These are phyloP conservation scores for Aspergillus wentii DNA, from an alignment of 495 filamentous ascomycete species.

Conservation along the genomic window DNA sequence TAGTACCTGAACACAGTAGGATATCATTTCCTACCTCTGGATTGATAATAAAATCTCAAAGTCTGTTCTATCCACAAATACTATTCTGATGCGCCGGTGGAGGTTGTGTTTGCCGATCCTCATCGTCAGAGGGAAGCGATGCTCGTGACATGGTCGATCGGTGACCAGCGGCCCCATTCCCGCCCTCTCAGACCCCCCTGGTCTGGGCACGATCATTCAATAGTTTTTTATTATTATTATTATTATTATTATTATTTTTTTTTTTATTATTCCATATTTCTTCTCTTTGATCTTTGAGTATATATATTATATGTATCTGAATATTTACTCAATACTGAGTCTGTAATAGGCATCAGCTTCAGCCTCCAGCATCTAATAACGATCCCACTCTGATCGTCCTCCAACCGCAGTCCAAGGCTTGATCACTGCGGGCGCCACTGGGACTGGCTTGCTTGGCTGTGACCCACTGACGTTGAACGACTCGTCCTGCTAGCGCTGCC, in stretches of 20 bases:
- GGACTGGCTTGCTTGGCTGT: too few species aligned
- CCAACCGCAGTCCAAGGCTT: too few species aligned
- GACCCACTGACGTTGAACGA: too few species aligned
- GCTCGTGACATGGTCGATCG: slow-evolving; percentile 15
- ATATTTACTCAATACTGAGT: too few species aligned
- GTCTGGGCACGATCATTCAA: slow-evolving; percentile 5
- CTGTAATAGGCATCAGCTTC: background rate
- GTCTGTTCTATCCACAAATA: background rate
- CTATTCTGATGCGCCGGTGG: background rate
- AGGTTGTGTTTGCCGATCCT: slow-evolving; percentile 26
- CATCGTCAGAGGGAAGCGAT: slow-evolving; percentile 15
- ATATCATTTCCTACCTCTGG: background rate
- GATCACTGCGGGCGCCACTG: too few species aligned
- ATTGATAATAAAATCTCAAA: background rate
- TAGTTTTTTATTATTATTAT: slow-evolving; percentile 1
- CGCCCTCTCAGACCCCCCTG: slow-evolving; percentile 5
- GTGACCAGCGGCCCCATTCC: slow-evolving; percentile 8
- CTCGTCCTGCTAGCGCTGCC: too few species aligned
- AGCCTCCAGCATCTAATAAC: too few species aligned
- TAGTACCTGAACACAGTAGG: too few species aligned
- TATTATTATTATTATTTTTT: slow-evolving; percentile 2
- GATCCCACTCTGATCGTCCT: too few species aligned
- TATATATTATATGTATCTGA: slow-evolving; percentile 1
- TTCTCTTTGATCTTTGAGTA: too few species aligned
- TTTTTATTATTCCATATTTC: slow-evolving; percentile 9